Evolutionary conservation across 2,329 filamentous ascomycete genomes (phyloP), one percentile per base, ranked within the genome.

Genomic region (Phaeosphaeria sp.): DNA sequence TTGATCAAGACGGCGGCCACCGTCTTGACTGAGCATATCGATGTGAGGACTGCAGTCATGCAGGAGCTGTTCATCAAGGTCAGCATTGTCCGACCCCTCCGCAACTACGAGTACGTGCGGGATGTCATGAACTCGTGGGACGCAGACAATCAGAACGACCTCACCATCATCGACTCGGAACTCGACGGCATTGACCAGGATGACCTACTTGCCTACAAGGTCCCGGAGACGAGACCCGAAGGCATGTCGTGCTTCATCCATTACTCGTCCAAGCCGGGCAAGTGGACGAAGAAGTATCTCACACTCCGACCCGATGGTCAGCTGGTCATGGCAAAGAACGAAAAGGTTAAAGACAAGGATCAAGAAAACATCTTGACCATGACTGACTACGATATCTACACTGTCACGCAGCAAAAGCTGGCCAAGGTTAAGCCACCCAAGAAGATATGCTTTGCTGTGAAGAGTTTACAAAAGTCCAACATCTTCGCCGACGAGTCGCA

Each of bases 111-210:
- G 79, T 87, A 87, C 60, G 85, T 98, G 30, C 87, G 92, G 58
- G 92, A 97, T 69, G 86, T 97, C 21, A 86, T 97, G 84, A 96
- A 96, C 74, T 96, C 93, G 0, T 98, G 94, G 94, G 91, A 96
- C 59, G 83, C 84, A 44, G 93, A 97, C 73, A 82, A 84, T 2
- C 89, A 93, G 66, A 95, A 96, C 69, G 83, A 85, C 7, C 81
- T 98, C 15, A 79, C 90, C 18, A 83, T 97, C 21, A 79, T 89
- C 54, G 83, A 88, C 15, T 81, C 84, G 1, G 84, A 87, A 39
- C 78, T 82, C 1, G 80, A 82, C 6, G 78, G 69, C 5, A 81
- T 84, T n/a, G 80, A 83, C 52, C 80, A 85, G 60, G 74, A 78
- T 6, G 87, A 90, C 55, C 83, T 97, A 6, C 87, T 91, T 22